phyloP scores from a whole-genome alignment of 1,284 basidiomycete genomes.

The Schizophyllum commune region DNA sequence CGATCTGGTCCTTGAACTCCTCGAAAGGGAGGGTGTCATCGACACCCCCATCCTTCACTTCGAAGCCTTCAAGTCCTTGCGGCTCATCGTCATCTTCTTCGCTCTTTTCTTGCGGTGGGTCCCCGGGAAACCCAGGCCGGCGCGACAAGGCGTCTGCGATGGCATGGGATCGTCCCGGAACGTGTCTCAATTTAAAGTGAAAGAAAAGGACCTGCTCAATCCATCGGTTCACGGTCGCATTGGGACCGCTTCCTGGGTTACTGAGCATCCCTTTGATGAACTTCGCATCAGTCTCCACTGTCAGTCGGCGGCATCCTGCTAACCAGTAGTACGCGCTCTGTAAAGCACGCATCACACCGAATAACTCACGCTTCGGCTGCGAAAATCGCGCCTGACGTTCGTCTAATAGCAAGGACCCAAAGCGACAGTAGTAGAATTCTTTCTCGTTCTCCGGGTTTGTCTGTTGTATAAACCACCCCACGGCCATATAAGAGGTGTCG shows the following conservation, averaged over 20 bases:
- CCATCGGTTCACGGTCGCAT: slow-evolving; percentile 6
- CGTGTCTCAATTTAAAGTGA: slow-evolving; percentile 5
- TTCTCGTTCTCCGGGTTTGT: slow-evolving; percentile 15
- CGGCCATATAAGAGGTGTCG: slow-evolving; percentile 24
- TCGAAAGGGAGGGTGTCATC: no score
- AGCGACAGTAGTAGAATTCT: slow-evolving; percentile 30
- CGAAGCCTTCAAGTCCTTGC: no score
- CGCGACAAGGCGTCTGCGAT: slow-evolving; percentile 4
- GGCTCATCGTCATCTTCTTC: no score
- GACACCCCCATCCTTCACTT: no score
- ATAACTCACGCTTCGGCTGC: slow-evolving; percentile 34
- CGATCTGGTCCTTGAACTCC: no score
- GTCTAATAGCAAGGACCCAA: slow-evolving; percentile 23
- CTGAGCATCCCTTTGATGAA: slow-evolving; percentile 7
- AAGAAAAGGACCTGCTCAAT: no score
- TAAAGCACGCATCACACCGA: slow-evolving; percentile 17
- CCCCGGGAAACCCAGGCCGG: slow-evolving; percentile 1
- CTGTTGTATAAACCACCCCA: slow-evolving; percentile 25
- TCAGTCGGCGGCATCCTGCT: slow-evolving; percentile 4
- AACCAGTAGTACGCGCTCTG: slow-evolving; percentile 6
- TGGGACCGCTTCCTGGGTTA: slow-evolving; percentile 4
- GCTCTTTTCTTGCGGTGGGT: neutral
- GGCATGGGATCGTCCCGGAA: neutral
- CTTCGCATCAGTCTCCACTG: no score
- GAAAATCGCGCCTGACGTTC: slow-evolving; percentile 28